These are phyloP conservation scores for Paecilomyces dactylethromorphus DNA, from an alignment of 2,329 filamentous ascomycete species.

Conservation along the genomic window DNA sequence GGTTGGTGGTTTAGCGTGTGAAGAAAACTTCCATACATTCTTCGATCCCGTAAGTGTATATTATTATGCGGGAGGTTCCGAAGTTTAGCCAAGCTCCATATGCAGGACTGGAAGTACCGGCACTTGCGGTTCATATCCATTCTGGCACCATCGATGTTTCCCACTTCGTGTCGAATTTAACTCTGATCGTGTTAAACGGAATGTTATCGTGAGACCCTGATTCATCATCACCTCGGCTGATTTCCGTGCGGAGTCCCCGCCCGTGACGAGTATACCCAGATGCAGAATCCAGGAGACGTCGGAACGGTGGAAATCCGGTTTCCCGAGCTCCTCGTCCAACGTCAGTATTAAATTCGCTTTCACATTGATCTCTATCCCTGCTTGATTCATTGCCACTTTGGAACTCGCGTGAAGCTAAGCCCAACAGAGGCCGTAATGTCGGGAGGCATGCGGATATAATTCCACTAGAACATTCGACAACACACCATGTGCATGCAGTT, in stretches of 20 bases:
- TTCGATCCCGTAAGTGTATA: too few species aligned
- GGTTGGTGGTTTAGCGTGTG: too few species aligned
- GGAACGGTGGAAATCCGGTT: neutral
- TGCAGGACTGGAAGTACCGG: too few species aligned
- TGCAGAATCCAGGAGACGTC: neutral
- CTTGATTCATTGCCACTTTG: neutral
- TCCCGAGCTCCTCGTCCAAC: neutral
- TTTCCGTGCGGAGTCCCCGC: neutral
- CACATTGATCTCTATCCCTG: neutral
- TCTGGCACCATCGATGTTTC: neutral
- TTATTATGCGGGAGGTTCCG: too few species aligned
- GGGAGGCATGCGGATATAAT: conserved; percentile 18
- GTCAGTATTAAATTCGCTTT: neutral
- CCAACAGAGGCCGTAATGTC: conserved; percentile 10
- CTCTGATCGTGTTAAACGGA: neutral
- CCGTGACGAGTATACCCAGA: neutral
- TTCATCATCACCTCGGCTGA: neutral
- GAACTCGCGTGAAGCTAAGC: neutral
- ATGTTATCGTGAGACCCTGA: neutral
- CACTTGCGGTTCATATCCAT: neutral
- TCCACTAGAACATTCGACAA: conserved; percentile 41
- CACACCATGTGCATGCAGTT: conserved; percentile 35
- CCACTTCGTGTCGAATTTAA: neutral
- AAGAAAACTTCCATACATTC: too few species aligned
- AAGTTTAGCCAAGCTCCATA: too few species aligned